phyloP scores from a whole-genome alignment of 2,329 filamentous ascomycete genomes.

The Talaromyces sp. region DNA sequence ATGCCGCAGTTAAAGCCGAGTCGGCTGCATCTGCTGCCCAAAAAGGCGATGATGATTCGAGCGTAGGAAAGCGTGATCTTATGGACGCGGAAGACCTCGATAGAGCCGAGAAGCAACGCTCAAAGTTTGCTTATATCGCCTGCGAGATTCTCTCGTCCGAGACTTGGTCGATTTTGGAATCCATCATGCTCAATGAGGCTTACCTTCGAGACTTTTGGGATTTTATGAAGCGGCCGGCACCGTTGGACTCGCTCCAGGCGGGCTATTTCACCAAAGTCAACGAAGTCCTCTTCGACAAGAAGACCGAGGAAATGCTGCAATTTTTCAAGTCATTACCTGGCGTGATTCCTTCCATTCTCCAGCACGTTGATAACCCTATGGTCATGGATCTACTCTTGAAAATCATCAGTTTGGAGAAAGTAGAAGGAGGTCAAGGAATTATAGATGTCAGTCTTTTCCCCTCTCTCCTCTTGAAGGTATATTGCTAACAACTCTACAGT shows the following conservation, averaged over 20 bases:
- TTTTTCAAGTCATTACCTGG: constrained; percentile 79
- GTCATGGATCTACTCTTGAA: constrained; percentile 96
- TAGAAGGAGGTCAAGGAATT: constrained; percentile 82
- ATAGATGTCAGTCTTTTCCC: constrained; percentile 64
- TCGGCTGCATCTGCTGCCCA: constrained; percentile 25
- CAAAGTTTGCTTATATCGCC: constrained; percentile 88
- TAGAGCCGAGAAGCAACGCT: constrained; percentile 81
- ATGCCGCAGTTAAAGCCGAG: constrained; percentile 33
- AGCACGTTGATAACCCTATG: constrained; percentile 95
- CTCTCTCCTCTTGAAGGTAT: not conserved
- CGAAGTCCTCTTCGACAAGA: constrained; percentile 93
- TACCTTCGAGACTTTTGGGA: constrained; percentile 82
- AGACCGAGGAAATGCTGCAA: constrained; percentile 93
- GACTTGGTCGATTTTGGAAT: constrained; percentile 93
- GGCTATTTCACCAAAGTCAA: constrained; percentile 99
- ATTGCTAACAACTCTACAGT: constrained; percentile 46
- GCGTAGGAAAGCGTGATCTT: constrained; percentile 27
- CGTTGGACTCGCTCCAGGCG: constrained; percentile 86
- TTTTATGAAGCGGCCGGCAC: constrained; percentile 76
- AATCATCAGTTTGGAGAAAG: constrained; percentile 92
- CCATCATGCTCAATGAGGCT: constrained; percentile 75
- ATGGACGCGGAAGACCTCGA: constrained; percentile 48
- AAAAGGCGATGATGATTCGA: constrained; percentile 30
- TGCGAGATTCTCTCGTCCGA: constrained; percentile 93
- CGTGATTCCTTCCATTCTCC: constrained; percentile 77